Evolutionary conservation across 495 filamentous ascomycete species (phyloP).

Genomic region (Saxophila tyrrhenica): DNA sequence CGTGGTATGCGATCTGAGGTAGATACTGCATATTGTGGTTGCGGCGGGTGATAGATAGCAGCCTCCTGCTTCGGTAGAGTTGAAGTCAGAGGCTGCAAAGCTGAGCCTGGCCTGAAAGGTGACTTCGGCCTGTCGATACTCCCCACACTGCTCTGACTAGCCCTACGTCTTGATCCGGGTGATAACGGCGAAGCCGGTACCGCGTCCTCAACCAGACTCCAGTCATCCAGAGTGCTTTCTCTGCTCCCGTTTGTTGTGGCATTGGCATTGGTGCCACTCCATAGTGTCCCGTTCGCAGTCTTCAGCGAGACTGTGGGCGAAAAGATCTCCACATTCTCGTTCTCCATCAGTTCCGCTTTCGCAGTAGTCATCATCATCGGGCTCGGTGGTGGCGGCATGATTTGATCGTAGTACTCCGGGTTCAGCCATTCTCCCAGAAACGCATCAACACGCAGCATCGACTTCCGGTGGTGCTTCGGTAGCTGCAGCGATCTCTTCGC

Average conservation of each 20-base stretch:
- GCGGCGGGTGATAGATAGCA: constrained; percentile 54
- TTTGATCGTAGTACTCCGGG: constrained; percentile 82
- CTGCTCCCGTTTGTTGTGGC: not conserved
- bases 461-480: constrained; percentile 33
- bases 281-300: constrained; percentile 7
- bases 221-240: constrained; percentile 22
- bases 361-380: constrained; percentile 76
- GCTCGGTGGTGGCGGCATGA: constrained; percentile 77
- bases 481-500: constrained; percentile 7
- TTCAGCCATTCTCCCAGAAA: constrained; percentile 94
- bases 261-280: constrained; percentile 4
- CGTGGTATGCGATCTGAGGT: constrained; percentile 66
- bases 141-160: constrained; percentile 18
- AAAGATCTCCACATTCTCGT: constrained; percentile 16
- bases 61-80: constrained; percentile 10
- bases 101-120: not conserved
- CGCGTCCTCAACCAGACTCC: constrained; percentile 2
- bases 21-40: constrained; percentile 75
- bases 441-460: constrained; percentile 69
- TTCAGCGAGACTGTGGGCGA: constrained; percentile 8
- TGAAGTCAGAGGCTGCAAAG: constrained; percentile 1
- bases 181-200: not conserved
- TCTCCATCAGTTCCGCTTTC: constrained; percentile 65
- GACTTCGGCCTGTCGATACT: constrained; percentile 5
- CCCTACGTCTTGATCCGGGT: constrained; percentile 25